These are phyloP conservation scores for Candida freyschussii DNA, from an alignment of 1,139 yeast genomes.

Conservation along the genomic window DNA sequence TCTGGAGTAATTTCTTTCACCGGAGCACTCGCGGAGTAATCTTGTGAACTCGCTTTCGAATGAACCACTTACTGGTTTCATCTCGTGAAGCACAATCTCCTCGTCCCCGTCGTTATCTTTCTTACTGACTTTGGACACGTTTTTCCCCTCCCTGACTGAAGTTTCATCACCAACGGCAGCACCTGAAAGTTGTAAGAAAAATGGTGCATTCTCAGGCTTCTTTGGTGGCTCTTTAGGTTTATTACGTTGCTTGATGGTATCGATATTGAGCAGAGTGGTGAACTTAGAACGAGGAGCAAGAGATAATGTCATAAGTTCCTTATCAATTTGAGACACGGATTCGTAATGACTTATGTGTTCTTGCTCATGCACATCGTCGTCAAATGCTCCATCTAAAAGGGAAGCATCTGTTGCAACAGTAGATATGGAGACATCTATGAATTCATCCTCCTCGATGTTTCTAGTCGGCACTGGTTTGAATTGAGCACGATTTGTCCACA, in stretches of 20 bases:
- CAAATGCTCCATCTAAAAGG: slow-evolving; percentile 76
- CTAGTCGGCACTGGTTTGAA: slow-evolving; percentile 68
- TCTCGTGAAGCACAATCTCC: slow-evolving; percentile 10
- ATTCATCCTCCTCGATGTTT: slow-evolving; percentile 70
- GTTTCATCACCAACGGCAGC: slow-evolving; percentile 69
- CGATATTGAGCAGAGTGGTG: slow-evolving; percentile 74
- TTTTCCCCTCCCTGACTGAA: slow-evolving; percentile 44
- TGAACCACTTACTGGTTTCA: slow-evolving; percentile 31
- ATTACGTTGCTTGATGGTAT: slow-evolving; percentile 77
- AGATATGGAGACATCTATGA: slow-evolving; percentile 59
- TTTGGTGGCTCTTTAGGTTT: slow-evolving; percentile 88
- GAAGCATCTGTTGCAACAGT: slow-evolving; percentile 82
- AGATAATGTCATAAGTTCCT: slow-evolving; percentile 66
- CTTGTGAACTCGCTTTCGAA: slow-evolving; percentile 77
- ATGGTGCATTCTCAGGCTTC: slow-evolving; percentile 80
- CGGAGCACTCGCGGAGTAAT: slow-evolving; percentile 49
- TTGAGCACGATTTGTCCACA: slow-evolving; percentile 92
- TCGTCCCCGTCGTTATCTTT: slow-evolving; percentile 19
- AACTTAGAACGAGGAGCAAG: slow-evolving; percentile 73
- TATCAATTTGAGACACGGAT: slow-evolving; percentile 62
- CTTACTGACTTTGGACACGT: slow-evolving; percentile 14
- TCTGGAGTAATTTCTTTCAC: slow-evolving; percentile 34
- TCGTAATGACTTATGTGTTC: slow-evolving; percentile 36
- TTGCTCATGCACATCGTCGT: slow-evolving; percentile 31
- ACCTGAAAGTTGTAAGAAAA: slow-evolving; percentile 66